Evolutionary conservation across 148 eudicot species (phyloP).

Genomic region (Polygonum aviculare): DNA sequence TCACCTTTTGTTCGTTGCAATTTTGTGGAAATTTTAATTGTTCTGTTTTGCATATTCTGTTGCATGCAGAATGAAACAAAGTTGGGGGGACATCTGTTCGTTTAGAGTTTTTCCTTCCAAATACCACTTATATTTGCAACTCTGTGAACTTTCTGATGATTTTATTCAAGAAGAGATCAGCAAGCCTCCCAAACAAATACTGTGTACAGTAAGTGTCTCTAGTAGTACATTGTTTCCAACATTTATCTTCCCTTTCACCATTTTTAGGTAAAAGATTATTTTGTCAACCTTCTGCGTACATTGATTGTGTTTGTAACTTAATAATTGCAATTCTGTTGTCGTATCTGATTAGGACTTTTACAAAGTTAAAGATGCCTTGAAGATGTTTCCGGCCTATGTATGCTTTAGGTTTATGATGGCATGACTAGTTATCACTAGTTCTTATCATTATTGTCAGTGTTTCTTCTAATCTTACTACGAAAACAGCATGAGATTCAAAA

Average conservation of each 20-base stretch:
- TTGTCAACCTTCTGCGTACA: background rate
- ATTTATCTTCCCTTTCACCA: background rate
- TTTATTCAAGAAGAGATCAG: constrained; percentile 78
- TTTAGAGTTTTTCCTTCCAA: constrained; percentile 79
- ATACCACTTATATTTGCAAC: constrained; percentile 61
- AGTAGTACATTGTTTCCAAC: background rate
- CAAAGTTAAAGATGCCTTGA: no score
- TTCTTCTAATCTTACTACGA: no score
- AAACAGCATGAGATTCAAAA: no score
- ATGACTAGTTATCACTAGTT: no score
- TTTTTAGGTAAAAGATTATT: background rate
- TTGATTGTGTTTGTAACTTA: background rate
- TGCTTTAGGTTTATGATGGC: no score
- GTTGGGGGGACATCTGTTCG: constrained; percentile 75
- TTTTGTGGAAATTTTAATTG: background rate
- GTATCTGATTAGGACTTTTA: background rate
- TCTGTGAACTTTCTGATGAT: constrained; percentile 76
- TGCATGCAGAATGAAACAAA: constrained; percentile 45
- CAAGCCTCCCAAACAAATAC: constrained; percentile 37
- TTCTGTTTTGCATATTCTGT: constrained; percentile 7
- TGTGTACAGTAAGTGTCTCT: constrained; percentile 46
- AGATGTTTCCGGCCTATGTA: no score
- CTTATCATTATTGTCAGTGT: no score
- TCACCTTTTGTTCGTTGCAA: background rate
- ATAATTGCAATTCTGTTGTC: background rate